These are phyloP conservation scores for Heliosperma pusillum DNA, from an alignment of 148 eudicot species.

Conservation along the genomic window DNA sequence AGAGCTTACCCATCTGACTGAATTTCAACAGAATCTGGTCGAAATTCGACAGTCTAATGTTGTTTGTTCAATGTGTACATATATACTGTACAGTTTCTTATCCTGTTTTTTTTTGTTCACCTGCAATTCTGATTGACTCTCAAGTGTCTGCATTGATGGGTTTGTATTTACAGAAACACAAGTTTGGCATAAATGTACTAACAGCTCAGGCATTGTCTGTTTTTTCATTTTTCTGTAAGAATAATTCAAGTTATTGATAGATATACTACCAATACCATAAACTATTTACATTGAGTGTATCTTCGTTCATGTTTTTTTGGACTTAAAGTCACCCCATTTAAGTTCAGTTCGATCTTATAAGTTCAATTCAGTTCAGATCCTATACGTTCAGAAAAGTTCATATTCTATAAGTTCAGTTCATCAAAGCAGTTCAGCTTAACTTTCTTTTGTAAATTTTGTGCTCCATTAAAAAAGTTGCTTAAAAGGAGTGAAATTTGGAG, in stretches of 20 bases:
- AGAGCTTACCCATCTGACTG: slow-evolving; percentile 12
- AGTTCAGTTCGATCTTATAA: no score
- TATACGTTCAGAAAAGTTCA: no score
- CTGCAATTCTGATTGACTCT: slow-evolving; percentile 6
- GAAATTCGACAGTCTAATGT: slow-evolving; percentile 5
- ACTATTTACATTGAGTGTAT: no score
- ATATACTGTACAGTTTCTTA: slow-evolving; percentile 15
- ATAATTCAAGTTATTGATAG: not conserved
- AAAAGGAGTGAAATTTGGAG: no score
- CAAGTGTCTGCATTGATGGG: not conserved
- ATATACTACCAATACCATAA: not conserved
- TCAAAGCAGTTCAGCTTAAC: no score
- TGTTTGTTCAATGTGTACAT: slow-evolving; percentile 26
- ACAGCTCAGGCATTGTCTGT: not conserved
- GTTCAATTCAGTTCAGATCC: no score
- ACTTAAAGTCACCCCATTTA: no score
- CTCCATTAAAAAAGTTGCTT: no score
- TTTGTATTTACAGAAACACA: not conserved
- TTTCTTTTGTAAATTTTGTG: no score
- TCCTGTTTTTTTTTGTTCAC: not conserved
- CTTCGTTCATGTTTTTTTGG: no score
- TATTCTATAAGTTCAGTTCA: no score
- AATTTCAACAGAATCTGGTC: not conserved
- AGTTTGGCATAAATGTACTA: not conserved
- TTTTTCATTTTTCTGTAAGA: not conserved